Evolutionary conservation across 148 eudicot species (phyloP).

Genomic region (Nyssa sinensis): DNA sequence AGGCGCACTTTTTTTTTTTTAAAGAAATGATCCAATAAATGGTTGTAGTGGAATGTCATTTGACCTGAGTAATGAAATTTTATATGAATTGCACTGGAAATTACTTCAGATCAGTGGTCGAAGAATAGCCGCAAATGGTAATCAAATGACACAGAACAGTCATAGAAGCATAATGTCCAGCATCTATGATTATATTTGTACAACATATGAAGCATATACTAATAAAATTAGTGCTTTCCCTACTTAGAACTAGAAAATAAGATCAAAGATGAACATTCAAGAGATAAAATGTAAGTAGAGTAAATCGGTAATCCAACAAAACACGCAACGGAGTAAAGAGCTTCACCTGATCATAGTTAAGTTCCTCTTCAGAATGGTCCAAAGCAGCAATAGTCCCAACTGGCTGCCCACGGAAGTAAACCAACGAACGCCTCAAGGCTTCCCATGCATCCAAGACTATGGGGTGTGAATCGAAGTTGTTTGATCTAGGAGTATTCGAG

Average conservation of each 20-base stretch:
- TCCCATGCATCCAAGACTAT: conserved; percentile 71
- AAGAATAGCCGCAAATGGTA: no score
- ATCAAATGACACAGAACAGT: no score
- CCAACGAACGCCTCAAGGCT: conserved; percentile 62
- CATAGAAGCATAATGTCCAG: no score
- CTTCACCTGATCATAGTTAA: conserved; percentile 74
- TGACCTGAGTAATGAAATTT: no score
- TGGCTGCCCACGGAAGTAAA: conserved; percentile 58
- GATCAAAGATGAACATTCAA: not conserved
- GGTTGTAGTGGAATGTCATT: no score
- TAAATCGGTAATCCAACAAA: conserved; percentile 6
- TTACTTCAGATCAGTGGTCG: no score
- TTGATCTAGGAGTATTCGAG: conserved; percentile 54
- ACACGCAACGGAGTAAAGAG: not conserved
- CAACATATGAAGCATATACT: no score
- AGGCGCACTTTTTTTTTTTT: no score
- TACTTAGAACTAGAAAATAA: not conserved
- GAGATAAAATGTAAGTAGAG: not conserved
- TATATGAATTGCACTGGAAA: no score
- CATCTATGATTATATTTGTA: no score
- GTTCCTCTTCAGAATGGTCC: conserved; percentile 60
- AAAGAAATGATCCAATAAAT: no score
- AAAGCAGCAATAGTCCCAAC: conserved; percentile 78
- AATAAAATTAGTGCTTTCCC: not conserved
- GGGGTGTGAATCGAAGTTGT: conserved; percentile 59